Evolutionary conservation across 495 filamentous ascomycete species (phyloP), one percentile per base, ranked within the genome.

Genomic region (Lasiosphaeriaceae sp.): DNA sequence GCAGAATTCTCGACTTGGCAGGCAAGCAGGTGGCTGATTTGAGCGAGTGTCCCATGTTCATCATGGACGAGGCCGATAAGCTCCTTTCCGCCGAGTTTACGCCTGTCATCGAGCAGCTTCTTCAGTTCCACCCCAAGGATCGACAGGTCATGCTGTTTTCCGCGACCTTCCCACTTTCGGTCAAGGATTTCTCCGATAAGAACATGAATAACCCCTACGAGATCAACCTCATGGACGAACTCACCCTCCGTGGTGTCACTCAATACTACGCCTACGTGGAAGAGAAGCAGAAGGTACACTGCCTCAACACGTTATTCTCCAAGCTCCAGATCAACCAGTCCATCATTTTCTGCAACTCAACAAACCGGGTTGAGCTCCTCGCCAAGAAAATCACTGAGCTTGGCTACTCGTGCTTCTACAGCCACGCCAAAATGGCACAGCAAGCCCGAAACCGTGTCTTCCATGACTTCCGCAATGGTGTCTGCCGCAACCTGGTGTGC

Each of bases 291-390:
- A 99, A 99, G 74, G 95, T 99, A 9, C 95, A 97, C 75, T 99
- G 94, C 71, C 77, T 99, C 39, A 99, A 99, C 75, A 99, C 94
- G 1, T 85, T 99, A 41, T 99, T 99, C 80, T 95, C 90, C 52
- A 96, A 96, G 75, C 85, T 99, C 12, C 94, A 97, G 73, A 99
- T 99, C 75, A 99, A 99, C 72, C 94, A 99, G 78, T 97, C 95
- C 49, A 99, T 99, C 76, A 99, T 99, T 66, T 99, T 99, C 77
- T 99, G 94, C 80, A 99, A 99, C 71, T 97, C 95, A 41, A 97
- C 94, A 41, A 97, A 96, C 67, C 91, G 94, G 45, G 94, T 99
- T 17, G 94, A 99, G 71, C 79, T 99, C 17, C 81, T 99, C 19
- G 94, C 94, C 34, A 99, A 99, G 79, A 99, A 97, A 72, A 99